Percentiles rank a stretch among this genome's conserved stretches.
Evolutionary conservation across 495 filamentous ascomycete genomes (phyloP).

Genomic region (Cercophora sp.): DNA sequence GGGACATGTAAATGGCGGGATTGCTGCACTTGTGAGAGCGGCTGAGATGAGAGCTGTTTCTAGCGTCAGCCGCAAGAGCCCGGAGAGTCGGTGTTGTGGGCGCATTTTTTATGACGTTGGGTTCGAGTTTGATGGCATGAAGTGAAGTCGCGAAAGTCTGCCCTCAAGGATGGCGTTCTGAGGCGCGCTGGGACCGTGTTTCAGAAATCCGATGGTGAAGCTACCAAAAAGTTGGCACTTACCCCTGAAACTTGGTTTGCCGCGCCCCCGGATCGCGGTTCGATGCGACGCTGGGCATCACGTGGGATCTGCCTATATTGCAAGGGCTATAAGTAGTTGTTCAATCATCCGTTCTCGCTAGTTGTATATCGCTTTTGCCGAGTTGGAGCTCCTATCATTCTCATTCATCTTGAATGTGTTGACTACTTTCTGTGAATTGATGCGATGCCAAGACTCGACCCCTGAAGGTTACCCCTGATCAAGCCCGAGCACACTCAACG

Average conservation of each 20-base stretch:
- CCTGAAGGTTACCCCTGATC: no score
- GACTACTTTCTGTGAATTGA: no score
- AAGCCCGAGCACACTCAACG: constrained; percentile 25
- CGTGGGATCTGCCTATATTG: no score
- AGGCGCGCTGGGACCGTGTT: not conserved
- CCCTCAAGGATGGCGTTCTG: not conserved
- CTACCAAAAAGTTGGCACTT: not conserved
- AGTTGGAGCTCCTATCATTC: no score
- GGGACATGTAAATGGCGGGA: constrained; percentile 5
- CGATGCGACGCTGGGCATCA: not conserved
- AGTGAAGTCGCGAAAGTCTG: not conserved
- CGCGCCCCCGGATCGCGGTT: not conserved
- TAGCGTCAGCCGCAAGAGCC: not conserved
- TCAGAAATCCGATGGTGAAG: not conserved
- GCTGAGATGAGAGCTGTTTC: not conserved
- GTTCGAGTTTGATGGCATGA: not conserved
- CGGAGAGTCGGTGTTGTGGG: not conserved
- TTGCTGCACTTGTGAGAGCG: not conserved
- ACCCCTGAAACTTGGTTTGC: not conserved
- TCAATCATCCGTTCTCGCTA: no score
- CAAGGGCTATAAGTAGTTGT: no score
- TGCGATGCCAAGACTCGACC: no score
- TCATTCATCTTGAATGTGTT: no score
- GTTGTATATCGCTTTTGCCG: no score
- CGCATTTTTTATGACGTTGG: not conserved